Percentiles rank a stretch among this genome's conserved stretches.
phyloP scores from a whole-genome alignment of 306 rosid species.

The Inga leiocalycina region DNA sequence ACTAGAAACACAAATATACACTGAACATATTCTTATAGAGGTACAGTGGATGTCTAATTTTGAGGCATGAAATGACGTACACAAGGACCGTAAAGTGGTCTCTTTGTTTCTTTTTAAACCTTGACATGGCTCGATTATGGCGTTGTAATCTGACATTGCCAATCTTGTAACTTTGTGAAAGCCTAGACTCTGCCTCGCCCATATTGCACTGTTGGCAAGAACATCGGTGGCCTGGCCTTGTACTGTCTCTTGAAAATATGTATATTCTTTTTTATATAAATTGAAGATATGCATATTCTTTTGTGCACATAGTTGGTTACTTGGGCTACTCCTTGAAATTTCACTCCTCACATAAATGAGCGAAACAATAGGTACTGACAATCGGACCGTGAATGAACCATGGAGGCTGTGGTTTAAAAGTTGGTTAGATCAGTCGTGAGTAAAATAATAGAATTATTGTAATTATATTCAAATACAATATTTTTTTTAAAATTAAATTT shows the following conservation, averaged over 20 bases:
- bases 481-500: no score
- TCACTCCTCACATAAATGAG: not conserved
- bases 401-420: no score
- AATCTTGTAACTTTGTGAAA: not conserved
- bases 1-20: not conserved
- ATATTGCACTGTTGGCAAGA: not conserved
- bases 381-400: no score
- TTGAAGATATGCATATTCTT: not conserved
- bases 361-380: not conserved
- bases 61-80: conserved; percentile 52
- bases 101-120: not conserved
- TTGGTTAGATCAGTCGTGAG: no score
- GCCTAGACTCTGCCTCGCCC: conserved; percentile 1
- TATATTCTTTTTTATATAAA: no score
- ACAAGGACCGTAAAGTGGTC: not conserved
- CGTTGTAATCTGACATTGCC: conserved; percentile 9
- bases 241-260: not conserved
- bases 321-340: not conserved
- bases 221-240: not conserved
- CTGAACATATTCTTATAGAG: not conserved
- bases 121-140: not conserved
- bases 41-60: conserved; percentile 52
- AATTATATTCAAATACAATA: no score
- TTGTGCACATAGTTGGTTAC: not conserved
- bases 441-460: no score